Evolutionary conservation across 192 early-diverging fungal genomes (phyloP).

Genomic region (Coemansia sp.): DNA sequence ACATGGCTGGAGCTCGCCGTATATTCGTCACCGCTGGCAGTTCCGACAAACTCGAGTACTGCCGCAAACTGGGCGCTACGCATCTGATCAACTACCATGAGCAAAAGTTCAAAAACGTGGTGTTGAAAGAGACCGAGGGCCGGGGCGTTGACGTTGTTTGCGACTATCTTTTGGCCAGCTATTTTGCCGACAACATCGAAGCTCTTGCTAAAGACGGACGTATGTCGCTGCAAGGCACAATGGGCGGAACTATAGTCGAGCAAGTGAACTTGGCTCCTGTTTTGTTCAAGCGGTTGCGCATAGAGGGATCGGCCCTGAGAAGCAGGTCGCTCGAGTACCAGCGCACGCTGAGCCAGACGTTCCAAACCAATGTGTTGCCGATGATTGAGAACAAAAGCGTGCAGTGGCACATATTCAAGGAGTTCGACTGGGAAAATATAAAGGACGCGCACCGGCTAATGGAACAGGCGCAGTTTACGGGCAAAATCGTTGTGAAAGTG

Average conservation of each 20-base stretch:
- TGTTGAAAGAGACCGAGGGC: conserved; percentile 55
- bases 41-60: conserved; percentile 64
- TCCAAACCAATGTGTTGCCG: conserved; percentile 58
- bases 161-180: conserved; percentile 69
- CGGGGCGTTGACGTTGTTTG: conserved; percentile 72
- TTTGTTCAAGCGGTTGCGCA: conserved; percentile 62
- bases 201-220: conserved; percentile 66
- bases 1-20: conserved; percentile 53
- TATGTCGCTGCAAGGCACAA: conserved; percentile 68
- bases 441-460: conserved; percentile 62
- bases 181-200: conserved; percentile 53
- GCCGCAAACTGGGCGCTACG: conserved; percentile 66
- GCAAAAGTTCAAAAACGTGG: conserved; percentile 58
- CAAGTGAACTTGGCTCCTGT: conserved; percentile 41
- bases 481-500: conserved; percentile 60
- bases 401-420: conserved; percentile 56
- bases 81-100: conserved; percentile 75
- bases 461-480: conserved; percentile 61
- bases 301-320: conserved; percentile 71
- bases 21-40: conserved; percentile 72
- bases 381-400: conserved; percentile 50
- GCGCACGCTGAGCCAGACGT: conserved; percentile 47
- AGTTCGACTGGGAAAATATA: conserved; percentile 68
- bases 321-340: conserved; percentile 65
- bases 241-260: conserved; percentile 54